Evolutionary conservation across 768 basidiomycete genomes (phyloP), one percentile per base, ranked within the genome.

Genomic region (Amanita jacksonii): DNA sequence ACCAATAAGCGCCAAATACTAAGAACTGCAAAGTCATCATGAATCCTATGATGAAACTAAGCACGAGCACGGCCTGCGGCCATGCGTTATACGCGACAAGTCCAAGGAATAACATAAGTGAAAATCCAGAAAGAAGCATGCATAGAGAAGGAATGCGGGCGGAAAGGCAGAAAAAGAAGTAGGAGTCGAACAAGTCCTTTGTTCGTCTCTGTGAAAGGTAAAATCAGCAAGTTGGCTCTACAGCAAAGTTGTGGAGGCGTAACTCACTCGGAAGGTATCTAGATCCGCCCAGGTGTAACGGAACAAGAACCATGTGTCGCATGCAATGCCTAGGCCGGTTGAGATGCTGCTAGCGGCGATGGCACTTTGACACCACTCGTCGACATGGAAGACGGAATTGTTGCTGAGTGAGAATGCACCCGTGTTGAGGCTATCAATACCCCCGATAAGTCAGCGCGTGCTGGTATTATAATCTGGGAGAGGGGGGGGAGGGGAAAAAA

Each of bases 161-260:
- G 1, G 78, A 75, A 10, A 86, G 66, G 22, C 77, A 67, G 57
- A 86, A 86, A 64, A 83, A 85, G 45, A 81, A 65, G 57, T 80
- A 81, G 8, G 69, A 68, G 18, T 63, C 66, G 49, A 76, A 80
- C 24, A 85, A 49, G 52, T 83, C 83, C 6, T 53, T 58, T 0
- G 83, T 70, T 19, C 71, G 68, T 4, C 33, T 49, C 73, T 79
- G 57, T 16, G 12, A 25, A 39, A n/a, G 16, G 32, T 19, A 36
- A n/a, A n/a, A n/a, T n/a, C n/a, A n/a, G n/a, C n/a, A n/a, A n/a
- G n/a, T n/a, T n/a, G n/a, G n/a, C n/a, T n/a, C n/a, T n/a, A n/a
- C n/a, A n/a, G n/a, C n/a, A n/a, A n/a, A n/a, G n/a, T n/a, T n/a
- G n/a, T n/a, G 4, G 33, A 20, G 28, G 25, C 15, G 9, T n/a